phyloP scores from a whole-genome alignment of 805 yeast genomes.

The Kuraishia floccosa region DNA sequence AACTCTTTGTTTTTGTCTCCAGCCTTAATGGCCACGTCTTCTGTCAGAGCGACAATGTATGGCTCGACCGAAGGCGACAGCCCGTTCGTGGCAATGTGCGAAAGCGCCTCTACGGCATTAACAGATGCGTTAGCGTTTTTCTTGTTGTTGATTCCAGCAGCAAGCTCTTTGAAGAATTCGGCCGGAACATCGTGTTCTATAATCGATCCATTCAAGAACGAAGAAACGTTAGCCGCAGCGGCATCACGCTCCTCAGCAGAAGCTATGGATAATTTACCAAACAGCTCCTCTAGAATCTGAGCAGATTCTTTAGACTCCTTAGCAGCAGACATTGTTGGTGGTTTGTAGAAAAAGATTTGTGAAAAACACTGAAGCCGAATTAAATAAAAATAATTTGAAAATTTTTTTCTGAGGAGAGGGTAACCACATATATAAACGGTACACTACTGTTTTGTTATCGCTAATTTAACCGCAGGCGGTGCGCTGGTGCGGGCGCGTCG shows the following conservation, averaged over 20 bases:
- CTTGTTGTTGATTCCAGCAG: constrained; percentile 69
- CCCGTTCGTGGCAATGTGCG: constrained; percentile 74
- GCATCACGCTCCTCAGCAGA: constrained; percentile 69
- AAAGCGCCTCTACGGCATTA: constrained; percentile 76
- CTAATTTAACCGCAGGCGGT: too few relatives aligned
- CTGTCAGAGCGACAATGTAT: constrained; percentile 69
- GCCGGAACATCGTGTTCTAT: constrained; percentile 97
- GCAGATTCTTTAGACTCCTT: constrained; percentile 52
- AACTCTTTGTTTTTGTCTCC: constrained; percentile 85
- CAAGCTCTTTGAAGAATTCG: constrained; percentile 71
- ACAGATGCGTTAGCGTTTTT: constrained; percentile 71
- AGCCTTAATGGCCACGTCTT: constrained; percentile 60
- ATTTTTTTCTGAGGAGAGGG: too few relatives aligned
- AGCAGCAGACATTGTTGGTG: constrained; percentile 16
- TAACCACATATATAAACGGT: not conserved
- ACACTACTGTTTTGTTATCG: too few relatives aligned
- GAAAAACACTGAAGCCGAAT: constrained; percentile 1
- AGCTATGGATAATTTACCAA: constrained; percentile 87
- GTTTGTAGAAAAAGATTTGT: too few relatives aligned
- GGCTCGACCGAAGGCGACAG: constrained; percentile 95
- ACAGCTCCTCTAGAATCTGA: constrained; percentile 87
- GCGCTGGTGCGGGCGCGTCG: too few relatives aligned
- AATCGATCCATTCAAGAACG: constrained; percentile 92
- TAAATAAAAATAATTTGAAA: not conserved
- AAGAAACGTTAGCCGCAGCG: constrained; percentile 83